Evolutionary conservation across 1,139 yeast genomes (phyloP), one percentile per base, ranked within the genome.

Genomic region (Yamadazyma dendronema): DNA sequence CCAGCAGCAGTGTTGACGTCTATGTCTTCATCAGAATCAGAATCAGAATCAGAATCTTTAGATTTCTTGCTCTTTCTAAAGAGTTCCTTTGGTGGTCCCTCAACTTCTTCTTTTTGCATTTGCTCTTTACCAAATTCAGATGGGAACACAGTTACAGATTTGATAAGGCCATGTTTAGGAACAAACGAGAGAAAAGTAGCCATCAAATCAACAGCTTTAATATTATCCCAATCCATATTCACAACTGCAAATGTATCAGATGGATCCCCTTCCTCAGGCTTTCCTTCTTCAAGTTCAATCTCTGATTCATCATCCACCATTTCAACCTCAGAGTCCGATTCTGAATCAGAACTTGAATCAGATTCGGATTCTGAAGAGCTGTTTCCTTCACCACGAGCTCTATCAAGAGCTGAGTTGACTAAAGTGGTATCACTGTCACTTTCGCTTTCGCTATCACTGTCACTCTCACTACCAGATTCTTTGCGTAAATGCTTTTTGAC

Each of bases 221-320:
- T 72, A 54, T 92, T 86, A 51, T 94, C 99, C 98, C 98, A 94
- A 57, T 94, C 98, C 76, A 94, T 72, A 54, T 94, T 94, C 23
- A 94, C 98, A 2, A 84, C 96, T 0, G 98, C 98, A 56, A 94
- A 72, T 4, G 86, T 67, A 26, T 67, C 65, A 0, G 95, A 74
- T 21, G 96, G 96, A 2, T 90, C 97, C 30, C 96, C 95, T 42
- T 80, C 82, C 35, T 86, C 92, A 10, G 94, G 85, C 40, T 77
- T 74, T 7, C 61, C 57, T 24, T 66, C 68, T 47, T 81, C 90
- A 3, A 69, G 48, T 44, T 80, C 87, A 16, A 72, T 58, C 17
- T 77, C 86, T 2, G 72, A 62, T 37, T 75, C 82, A 17, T 60
- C 71, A 13, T 72, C 82, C 4, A 59, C 59, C 4, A 49, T 56